phyloP scores from a whole-genome alignment of 306 rosid genomes.

The Pterocarpus santalinus region DNA sequence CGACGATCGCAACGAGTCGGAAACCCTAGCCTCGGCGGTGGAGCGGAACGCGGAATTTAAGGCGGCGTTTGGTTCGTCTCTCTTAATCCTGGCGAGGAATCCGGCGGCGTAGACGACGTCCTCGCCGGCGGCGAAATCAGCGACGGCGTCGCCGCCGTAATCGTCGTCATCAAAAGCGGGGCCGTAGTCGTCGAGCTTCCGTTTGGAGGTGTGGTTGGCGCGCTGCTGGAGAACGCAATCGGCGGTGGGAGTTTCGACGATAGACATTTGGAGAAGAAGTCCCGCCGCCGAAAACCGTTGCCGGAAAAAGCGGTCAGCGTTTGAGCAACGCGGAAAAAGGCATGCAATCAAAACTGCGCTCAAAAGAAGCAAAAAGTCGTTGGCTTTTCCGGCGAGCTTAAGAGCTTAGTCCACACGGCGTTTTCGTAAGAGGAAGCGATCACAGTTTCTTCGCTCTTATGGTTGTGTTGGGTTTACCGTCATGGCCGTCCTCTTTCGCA shows the following conservation, averaged over 20 bases:
- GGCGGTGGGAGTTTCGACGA: slow-evolving; percentile 56
- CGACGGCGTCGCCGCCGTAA: slow-evolving; percentile 49
- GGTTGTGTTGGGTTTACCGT: neutral
- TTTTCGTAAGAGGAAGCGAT: neutral
- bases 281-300: slow-evolving; percentile 45
- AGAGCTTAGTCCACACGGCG: neutral
- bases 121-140: slow-evolving; percentile 43
- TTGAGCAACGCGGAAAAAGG: neutral
- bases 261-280: slow-evolving; percentile 64
- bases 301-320: neutral
- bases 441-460: neutral
- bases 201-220: slow-evolving; percentile 57
- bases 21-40: slow-evolving; percentile 46
- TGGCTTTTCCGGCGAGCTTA: neutral
- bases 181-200: slow-evolving; percentile 74
- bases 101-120: slow-evolving; percentile 49
- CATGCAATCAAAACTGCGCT: neutral
- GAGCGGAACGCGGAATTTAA: slow-evolving; percentile 49
- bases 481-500: slow-evolving; percentile 39
- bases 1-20: slow-evolving; percentile 47
- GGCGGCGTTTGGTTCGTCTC: slow-evolving; percentile 56
- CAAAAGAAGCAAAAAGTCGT: neutral
- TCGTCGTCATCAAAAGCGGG: slow-evolving; percentile 54
- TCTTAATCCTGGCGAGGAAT: slow-evolving; percentile 60
- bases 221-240: slow-evolving; percentile 39